Conservation (phyloP, 345 rosid species). For the Anastatica hierochuntica region DNA sequence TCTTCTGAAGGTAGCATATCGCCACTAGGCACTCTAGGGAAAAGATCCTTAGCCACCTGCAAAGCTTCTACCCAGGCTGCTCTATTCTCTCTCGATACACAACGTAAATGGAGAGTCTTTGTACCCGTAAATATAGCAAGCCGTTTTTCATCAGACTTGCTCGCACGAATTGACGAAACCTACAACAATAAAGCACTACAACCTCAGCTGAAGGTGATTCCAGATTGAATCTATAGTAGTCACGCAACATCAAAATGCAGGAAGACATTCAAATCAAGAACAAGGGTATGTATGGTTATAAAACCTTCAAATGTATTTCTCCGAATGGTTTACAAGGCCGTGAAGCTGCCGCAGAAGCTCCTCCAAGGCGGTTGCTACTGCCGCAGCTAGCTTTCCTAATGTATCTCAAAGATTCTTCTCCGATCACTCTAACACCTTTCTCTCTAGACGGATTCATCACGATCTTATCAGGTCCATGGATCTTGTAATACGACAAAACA, state of each 20-base stretch:
- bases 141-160: constrained; percentile 96
- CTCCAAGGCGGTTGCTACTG: constrained; percentile 28
- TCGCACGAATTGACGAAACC: constrained; percentile 93
- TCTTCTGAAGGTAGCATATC: constrained; percentile 67
- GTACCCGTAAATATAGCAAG: constrained; percentile 90
- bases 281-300: not conserved
- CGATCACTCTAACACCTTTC: constrained; percentile 62
- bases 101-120: constrained; percentile 89
- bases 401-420: constrained; percentile 72
- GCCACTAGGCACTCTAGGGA: constrained; percentile 57
- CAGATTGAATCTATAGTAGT: not conserved
- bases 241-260: constrained; percentile 2
- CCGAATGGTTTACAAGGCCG: constrained; percentile 78
- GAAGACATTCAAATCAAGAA: too few species aligned
- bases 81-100: constrained; percentile 69
- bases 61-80: constrained; percentile 79
- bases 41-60: constrained; percentile 74
- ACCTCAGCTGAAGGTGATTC: not conserved
- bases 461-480: constrained; percentile 91
- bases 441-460: constrained; percentile 57
- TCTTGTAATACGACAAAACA: constrained; percentile 75
- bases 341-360: constrained; percentile 19
- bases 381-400: constrained; percentile 64
- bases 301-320: constrained; percentile 91
- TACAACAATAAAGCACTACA: constrained; percentile 26